These are phyloP conservation scores for Dactylellina drechsleri DNA, from an alignment of 2,329 filamentous ascomycete species.

Conservation along the genomic window DNA sequence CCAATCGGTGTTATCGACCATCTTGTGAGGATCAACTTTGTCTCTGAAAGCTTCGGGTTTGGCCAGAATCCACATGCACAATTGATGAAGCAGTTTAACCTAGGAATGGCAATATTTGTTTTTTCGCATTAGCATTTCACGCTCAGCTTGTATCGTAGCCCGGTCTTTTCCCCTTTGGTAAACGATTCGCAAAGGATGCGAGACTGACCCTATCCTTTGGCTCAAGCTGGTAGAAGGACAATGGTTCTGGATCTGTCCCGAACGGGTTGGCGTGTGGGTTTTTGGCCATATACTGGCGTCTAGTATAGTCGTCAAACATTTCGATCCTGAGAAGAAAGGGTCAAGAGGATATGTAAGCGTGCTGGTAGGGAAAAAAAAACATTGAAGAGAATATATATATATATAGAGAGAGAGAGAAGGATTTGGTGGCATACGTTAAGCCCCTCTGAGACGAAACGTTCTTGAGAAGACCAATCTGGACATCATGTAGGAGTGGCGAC, in stretches of 20 bases:
- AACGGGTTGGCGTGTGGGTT: slow-evolving; percentile 84
- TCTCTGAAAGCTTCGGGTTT: slow-evolving; percentile 88
- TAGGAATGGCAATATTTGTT: slow-evolving; percentile 58
- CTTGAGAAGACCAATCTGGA: slow-evolving; percentile 88
- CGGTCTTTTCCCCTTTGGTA: not conserved
- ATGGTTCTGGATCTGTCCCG: slow-evolving; percentile 77
- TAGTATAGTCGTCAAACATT: slow-evolving; percentile 91
- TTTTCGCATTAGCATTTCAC: not conserved
- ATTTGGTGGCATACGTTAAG: slow-evolving; percentile 71
- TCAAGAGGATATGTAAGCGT: not conserved
- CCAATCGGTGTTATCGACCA: slow-evolving; percentile 79
- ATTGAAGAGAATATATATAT: slow-evolving; percentile 19
- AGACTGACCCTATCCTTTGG: slow-evolving; percentile 27
- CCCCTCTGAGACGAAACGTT: slow-evolving; percentile 93
- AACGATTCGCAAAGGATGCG: not conserved
- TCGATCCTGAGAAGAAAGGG: slow-evolving; percentile 70
- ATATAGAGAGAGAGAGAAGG: slow-evolving; percentile 7
- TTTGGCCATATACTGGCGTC: slow-evolving; percentile 86
- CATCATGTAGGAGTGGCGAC: slow-evolving; percentile 74
- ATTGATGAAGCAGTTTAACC: slow-evolving; percentile 83
- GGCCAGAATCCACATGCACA: slow-evolving; percentile 88
- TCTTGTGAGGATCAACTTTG: slow-evolving; percentile 84
- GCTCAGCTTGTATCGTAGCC: too few species aligned
- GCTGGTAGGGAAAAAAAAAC: not conserved
- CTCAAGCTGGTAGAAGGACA: slow-evolving; percentile 70